Base-by-base conservation (phyloP, 2,329 filamentous ascomycete species). In the Calonectria henricotiae region DNA sequence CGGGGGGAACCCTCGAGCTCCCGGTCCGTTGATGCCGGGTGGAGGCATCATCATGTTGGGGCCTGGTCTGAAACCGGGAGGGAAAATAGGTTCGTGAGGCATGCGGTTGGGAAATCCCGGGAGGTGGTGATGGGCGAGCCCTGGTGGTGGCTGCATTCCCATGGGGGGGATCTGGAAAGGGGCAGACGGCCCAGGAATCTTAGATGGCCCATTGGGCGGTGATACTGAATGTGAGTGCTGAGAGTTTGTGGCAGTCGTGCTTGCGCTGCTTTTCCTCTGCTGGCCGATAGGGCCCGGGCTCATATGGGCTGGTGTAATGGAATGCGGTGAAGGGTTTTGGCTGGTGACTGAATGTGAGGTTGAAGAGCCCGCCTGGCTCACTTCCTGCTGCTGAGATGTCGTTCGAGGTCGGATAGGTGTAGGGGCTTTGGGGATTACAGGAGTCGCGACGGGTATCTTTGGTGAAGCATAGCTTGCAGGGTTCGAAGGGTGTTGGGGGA, bases 371-470 rank as follows among this genome's bases (percentile, higher is more conserved):
- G 90, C 89, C 8, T 89, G 86, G 79, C 91, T 90, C 11, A 90
- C 90, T 30, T 91, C 92, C 80, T 96, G 94, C 73, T 97, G 94
- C 73, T 97, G 94, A 9, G 94, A 96, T 55, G 90, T 84, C 71
- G 95, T 93, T 66, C 94, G 91, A 43, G 91, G 89, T 72, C 93
- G 92, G 73, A 91, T 92, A 9, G 95, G 94, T 13, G 94, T 95
- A 5, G 94, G 91, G 23, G 92, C 91, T 80, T 98, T 98, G 13
- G 95, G 91, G 55, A 97, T 84, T 30, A 91, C 92, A 8, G 96
- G 96, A 39, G 94, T 96, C 11, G 93, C 93, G 71, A 94, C 87
- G 32, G 92, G 85, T 62, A 96, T 89, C 79, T 94, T 94, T 8
- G 96, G 96, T 17, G 96, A 98, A 58, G 91, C 90, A 73, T 92